Conservation (phyloP, 2,329 filamentous ascomycete species). For the Emericellopsis atlantica region DNA sequence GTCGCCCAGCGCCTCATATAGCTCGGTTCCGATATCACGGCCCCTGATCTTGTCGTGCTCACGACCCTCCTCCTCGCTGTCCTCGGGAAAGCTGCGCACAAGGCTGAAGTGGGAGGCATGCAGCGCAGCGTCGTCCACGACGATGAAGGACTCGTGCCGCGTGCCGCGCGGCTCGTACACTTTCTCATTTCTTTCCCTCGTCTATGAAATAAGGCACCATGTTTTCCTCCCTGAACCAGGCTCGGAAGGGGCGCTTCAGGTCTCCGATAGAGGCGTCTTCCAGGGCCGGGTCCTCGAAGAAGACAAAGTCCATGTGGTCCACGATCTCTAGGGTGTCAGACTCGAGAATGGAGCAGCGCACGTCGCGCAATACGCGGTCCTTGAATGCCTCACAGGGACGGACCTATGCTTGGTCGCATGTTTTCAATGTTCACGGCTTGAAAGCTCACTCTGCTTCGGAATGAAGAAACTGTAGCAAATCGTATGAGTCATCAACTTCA, state of each 20-base stretch:
- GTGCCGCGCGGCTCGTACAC: neutral
- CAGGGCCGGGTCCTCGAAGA: conserved; percentile 6
- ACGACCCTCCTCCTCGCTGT: too few relatives aligned
- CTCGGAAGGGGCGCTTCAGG: conserved; percentile 4
- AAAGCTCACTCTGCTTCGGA: too few relatives aligned
- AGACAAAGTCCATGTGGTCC: conserved; percentile 6
- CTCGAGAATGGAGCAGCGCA: neutral
- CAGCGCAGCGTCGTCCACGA: conserved; percentile 3
- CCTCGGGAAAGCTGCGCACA: neutral
- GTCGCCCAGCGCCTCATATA: too few relatives aligned
- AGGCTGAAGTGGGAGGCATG: neutral
- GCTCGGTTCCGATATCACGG: too few relatives aligned
- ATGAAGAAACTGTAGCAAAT: neutral
- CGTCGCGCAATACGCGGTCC: neutral
- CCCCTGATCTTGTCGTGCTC: too few relatives aligned
- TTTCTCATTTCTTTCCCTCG: neutral
- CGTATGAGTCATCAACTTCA: conserved; percentile 5
- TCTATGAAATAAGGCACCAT: neutral
- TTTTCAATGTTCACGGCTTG: too few relatives aligned
- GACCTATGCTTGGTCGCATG: neutral
- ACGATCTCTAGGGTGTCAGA: conserved; percentile 4
- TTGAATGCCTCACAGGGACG: neutral
- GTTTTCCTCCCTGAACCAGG: conserved; percentile 1
- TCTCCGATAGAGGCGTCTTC: conserved; percentile 5
- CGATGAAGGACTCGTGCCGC: conserved; percentile 5